Base-by-base conservation (phyloP, 345 rosid genomes). In the Heritiera fomes region DNA sequence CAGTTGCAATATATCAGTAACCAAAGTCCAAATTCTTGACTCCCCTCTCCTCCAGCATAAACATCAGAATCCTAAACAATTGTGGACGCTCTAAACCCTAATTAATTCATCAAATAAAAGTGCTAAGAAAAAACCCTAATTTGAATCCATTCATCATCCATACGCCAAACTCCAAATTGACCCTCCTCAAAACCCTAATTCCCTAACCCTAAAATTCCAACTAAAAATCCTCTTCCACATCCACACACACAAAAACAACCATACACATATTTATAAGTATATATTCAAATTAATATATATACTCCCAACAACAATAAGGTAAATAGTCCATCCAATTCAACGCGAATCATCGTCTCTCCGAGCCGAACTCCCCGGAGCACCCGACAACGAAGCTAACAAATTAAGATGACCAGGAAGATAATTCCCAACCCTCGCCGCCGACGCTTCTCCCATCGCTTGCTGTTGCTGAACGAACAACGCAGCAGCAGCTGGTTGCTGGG, bases 361-460 rank as follows among this genome's bases (percentile, higher is more conserved):
- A 73, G 85, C 89, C 12, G 97, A 90, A 80, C 89, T 82, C 4
- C 88, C 87, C 20, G 88, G 85, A 50, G 94, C 94, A 79, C 93
- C 92, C 8, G 97, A 91, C 71, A 93, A 90, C 28, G 96, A 89
- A n/a, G 98, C 96, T 80, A 93, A 85, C 84, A 93, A 86, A 83
- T 93, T 93, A 32, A 93, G 88, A 84, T 93, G 98, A 9, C 98
- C 94, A 4, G 98, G 98, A 52, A 91, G 89, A 84, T 90, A 91
- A 82, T 90, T 91, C 20, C 93, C 96, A 8, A 90, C 89, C 77
- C 95, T 84, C 20, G 98, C 95, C 11, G 98, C 98, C 18, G 98
- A 96, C 43, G 99, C 98, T 85, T 97, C 99, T 62, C 99, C 98
- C 82, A 94, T 90, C 7, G 92, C 91, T 34, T 89, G 98, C 73